phyloP scores from a whole-genome alignment of 805 yeast genomes.

The Wickerhamomyces ciferrii region DNA sequence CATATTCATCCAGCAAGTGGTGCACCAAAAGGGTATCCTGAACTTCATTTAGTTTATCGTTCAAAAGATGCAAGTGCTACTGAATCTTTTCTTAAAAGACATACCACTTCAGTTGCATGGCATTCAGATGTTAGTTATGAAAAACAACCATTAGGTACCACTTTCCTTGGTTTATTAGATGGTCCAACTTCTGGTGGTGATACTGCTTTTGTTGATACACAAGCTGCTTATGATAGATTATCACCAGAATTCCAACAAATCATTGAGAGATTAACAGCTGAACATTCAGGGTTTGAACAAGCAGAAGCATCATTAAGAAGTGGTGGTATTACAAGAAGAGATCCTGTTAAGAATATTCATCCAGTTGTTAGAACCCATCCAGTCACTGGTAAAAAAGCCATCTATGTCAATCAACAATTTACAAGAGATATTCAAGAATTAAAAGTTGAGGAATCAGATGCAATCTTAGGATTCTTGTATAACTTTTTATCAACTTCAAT shows the following conservation, averaged over 20 bases:
- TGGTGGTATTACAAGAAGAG: constrained; percentile 42
- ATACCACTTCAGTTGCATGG: constrained; percentile 25
- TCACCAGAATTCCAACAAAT: constrained; percentile 43
- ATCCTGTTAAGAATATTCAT: constrained; percentile 27
- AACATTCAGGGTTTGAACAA: constrained; percentile 37
- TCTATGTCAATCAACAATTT: constrained; percentile 47
- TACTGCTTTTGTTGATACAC: constrained; percentile 48
- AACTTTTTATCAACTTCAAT: constrained; percentile 41
- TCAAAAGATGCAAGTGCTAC: constrained; percentile 21
- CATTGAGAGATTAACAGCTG: constrained; percentile 38
- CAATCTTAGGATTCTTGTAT: constrained; percentile 41
- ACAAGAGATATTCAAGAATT: constrained; percentile 49
- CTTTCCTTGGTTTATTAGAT: constrained; percentile 47
- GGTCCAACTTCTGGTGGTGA: constrained; percentile 49
- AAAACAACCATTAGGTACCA: constrained; percentile 50
- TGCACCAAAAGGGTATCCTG: constrained; percentile 51
- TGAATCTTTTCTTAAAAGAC: constrained; percentile 10
- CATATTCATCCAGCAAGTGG: constrained; percentile 32
- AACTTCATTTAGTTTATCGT: constrained; percentile 52
- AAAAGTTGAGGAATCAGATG: constrained; percentile 42
- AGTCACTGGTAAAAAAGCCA: constrained; percentile 56
- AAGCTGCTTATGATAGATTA: constrained; percentile 47
- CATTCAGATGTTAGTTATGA: constrained; percentile 56
- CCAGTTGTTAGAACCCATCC: constrained; percentile 63
- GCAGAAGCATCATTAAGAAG: constrained; percentile 42